phyloP scores from a whole-genome alignment of 2,329 filamentous ascomycete genomes.

The Hypoxylon sp. region DNA sequence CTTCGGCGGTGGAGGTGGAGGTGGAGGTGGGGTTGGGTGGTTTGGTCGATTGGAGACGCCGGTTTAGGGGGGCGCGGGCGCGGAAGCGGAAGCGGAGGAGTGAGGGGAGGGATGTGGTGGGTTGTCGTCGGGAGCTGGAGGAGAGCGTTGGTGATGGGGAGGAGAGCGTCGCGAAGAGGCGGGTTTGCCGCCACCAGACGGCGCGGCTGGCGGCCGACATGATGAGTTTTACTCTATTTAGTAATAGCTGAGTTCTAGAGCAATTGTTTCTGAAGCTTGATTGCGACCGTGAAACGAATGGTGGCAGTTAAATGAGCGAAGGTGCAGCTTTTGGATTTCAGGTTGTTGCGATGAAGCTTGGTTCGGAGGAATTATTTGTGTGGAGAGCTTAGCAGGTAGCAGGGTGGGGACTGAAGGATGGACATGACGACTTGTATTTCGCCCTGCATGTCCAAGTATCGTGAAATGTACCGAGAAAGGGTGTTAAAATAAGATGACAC shows the following conservation, averaged over 20 bases:
- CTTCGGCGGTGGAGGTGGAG: too few relatives aligned
- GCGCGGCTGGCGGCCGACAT: conserved; percentile 34
- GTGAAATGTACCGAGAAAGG: too few relatives aligned
- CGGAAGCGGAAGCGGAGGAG: neutral
- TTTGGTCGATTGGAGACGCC: conserved; percentile 44
- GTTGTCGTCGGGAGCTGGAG: neutral
- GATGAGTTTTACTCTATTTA: neutral
- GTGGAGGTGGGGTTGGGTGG: conserved; percentile 6
- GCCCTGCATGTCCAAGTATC: too few relatives aligned
- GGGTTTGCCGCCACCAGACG: conserved; percentile 35
- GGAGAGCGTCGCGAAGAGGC: conserved; percentile 19
- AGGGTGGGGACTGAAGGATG: too few relatives aligned
- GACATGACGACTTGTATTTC: too few relatives aligned
- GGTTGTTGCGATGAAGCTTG: conserved; percentile 6
- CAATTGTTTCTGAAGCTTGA: neutral
- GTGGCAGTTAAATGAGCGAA: neutral
- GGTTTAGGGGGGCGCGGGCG: conserved; percentile 12
- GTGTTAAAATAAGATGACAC: too few relatives aligned
- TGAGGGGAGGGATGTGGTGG: neutral
- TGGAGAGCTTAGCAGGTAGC: too few relatives aligned
- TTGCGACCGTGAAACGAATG: neutral
- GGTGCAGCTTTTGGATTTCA: neutral
- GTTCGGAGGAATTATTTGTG: neutral
- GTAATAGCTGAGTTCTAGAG: neutral
- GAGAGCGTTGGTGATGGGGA: neutral